A percentile compares a stretch with the other conserved stretches of the same genome.
These are phyloP conservation scores for Podochytrium sp. DNA, from an alignment of 192 early-diverging fungal species.

Conservation along the genomic window DNA sequence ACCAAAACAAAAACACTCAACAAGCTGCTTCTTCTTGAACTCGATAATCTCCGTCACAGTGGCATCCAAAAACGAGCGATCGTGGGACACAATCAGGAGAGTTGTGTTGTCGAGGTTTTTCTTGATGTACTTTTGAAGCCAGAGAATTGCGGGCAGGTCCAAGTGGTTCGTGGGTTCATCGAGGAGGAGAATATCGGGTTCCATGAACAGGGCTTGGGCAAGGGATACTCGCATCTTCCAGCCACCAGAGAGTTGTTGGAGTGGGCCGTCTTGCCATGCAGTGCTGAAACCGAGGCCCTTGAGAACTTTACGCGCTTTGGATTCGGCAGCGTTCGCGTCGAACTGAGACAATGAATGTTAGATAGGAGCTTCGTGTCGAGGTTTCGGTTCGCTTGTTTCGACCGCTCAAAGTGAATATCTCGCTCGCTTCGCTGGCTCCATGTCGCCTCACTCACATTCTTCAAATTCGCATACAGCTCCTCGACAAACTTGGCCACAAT, in stretches of 20 bases:
- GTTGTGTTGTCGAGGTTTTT: constrained; percentile 61
- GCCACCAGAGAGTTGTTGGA: constrained; percentile 73
- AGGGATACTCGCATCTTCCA: constrained; percentile 90
- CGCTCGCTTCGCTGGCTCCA: too few species aligned
- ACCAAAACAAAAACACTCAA: background rate
- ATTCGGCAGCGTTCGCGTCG: constrained; percentile 58
- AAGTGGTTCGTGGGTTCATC: constrained; percentile 90
- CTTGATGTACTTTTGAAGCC: constrained; percentile 81
- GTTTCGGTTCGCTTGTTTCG: background rate
- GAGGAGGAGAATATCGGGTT: constrained; percentile 82
- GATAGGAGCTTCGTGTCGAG: too few species aligned
- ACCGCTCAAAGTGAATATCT: background rate
- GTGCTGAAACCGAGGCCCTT: constrained; percentile 74
- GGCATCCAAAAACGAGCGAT: constrained; percentile 83
- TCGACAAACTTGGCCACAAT: background rate
- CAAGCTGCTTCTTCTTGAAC: constrained; percentile 1
- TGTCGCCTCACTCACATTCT: constrained; percentile 7
- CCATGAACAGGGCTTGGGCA: constrained; percentile 81
- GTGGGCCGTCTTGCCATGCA: constrained; percentile 55
- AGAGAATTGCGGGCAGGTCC: constrained; percentile 90
- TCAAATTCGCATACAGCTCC: constrained; percentile 11
- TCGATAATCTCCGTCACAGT: constrained; percentile 67
- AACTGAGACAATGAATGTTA: background rate
- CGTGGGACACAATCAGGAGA: constrained; percentile 86
- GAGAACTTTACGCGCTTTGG: constrained; percentile 73